Percentiles rank a stretch among this genome's conserved stretches.
phyloP scores from a whole-genome alignment of 495 filamentous ascomycete genomes.

The Tuber umbilicatum region DNA sequence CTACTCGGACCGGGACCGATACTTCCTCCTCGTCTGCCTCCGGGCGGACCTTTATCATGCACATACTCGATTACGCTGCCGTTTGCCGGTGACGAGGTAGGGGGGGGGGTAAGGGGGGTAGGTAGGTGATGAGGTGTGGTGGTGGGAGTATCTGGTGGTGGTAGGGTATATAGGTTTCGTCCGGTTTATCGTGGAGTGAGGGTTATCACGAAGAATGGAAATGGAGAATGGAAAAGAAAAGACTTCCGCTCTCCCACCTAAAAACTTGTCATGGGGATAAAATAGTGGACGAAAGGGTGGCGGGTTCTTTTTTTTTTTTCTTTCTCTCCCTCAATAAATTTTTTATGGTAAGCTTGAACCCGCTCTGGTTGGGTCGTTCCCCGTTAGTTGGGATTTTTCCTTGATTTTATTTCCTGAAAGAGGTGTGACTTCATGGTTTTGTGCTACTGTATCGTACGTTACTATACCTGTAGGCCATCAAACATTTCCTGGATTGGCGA shows the following conservation, averaged over 20 bases:
- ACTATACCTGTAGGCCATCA: too few relatives aligned
- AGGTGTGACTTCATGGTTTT: background rate
- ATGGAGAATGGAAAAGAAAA: too few relatives aligned
- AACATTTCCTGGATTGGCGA: background rate
- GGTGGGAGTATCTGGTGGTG: too few relatives aligned
- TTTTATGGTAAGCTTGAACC: too few relatives aligned
- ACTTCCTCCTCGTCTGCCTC: constrained; percentile 30
- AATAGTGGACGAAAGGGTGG: background rate
- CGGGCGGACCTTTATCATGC: constrained; percentile 40
- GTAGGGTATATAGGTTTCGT: too few relatives aligned
- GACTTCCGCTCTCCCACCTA: too few relatives aligned
- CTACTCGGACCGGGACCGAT: too few relatives aligned
- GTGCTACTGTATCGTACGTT: too few relatives aligned
- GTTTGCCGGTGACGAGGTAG: background rate
- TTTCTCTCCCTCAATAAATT: background rate
- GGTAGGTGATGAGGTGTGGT: background rate
- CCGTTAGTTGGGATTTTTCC: background rate
- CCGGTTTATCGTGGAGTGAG: background rate
- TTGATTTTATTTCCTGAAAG: background rate
- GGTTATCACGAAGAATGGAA: too few relatives aligned
- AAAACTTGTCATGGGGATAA: too few relatives aligned
- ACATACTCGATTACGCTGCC: constrained; percentile 21
- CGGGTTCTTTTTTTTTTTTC: background rate
- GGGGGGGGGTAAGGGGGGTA: too few relatives aligned
- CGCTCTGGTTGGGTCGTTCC: background rate